Evolutionary conservation across 2,329 filamentous ascomycete genomes (phyloP).

Genomic region (Intubia oerlemansii): DNA sequence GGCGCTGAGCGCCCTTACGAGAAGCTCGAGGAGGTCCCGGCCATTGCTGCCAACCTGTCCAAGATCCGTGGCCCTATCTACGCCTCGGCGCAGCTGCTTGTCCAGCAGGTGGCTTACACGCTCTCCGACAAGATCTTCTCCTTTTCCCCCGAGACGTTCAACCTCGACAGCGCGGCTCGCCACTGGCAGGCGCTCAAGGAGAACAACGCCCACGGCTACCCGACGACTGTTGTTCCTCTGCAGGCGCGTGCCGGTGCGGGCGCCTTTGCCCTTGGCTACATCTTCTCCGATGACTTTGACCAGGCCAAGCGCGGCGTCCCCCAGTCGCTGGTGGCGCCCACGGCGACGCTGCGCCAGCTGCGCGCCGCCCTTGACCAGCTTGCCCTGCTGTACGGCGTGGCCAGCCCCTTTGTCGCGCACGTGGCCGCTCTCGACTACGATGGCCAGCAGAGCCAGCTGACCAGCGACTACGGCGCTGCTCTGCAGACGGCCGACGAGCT

Average conservation of each 20-base stretch:
- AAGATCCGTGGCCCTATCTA: no score
- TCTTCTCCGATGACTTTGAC: conserved; percentile 95
- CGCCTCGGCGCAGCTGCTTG: conserved; percentile 75
- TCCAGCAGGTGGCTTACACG: conserved; percentile 89
- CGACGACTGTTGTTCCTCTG: conserved; percentile 56
- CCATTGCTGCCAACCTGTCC: no score
- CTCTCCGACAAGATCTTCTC: conserved; percentile 95
- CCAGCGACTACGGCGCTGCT: conserved; percentile 69
- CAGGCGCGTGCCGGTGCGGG: conserved; percentile 82
- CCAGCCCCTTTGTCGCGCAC: conserved; percentile 83
- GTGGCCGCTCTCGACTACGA: conserved; percentile 74
- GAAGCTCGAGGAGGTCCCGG: no score
- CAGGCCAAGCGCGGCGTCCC: conserved; percentile 76
- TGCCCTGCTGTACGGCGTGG: conserved; percentile 72
- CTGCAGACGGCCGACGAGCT: conserved; percentile 74
- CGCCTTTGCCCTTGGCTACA: conserved; percentile 80
- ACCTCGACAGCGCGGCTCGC: conserved; percentile 66
- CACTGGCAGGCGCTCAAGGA: conserved; percentile 51
- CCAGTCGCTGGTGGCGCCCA: conserved; percentile 75
- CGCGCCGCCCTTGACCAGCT: conserved; percentile 79
- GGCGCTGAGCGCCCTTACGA: no score
- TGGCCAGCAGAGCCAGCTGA: conserved; percentile 42
- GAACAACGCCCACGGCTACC: conserved; percentile 63
- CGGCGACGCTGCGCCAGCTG: conserved; percentile 60
- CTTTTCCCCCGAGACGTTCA: conserved; percentile 85